Base-by-base conservation (phyloP, 225 moss, liverwort and hornwort species). In the Antitrichia curtipendula region DNA sequence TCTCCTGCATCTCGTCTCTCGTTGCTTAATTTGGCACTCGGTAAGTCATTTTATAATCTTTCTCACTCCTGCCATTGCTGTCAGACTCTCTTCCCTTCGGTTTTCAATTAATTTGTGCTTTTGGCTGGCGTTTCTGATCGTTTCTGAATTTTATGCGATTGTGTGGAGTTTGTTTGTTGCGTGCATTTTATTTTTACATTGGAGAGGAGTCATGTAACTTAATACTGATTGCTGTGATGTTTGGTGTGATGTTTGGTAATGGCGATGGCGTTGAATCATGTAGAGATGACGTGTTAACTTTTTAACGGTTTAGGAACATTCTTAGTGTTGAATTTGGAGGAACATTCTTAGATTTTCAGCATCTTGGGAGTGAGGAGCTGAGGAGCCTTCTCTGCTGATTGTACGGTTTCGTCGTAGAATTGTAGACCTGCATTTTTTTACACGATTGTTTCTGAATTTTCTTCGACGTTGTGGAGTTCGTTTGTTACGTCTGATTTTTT, bases 11-110 rank as follows among this genome's bases (percentile, higher is more conserved):
- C 78, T 16, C 34, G 86, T 83, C 86, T 79, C 41, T 74, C 69
- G 75, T 84, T 75, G 68, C 89, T 85, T 84, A 91, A 89, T 89
- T 91, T 89, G 85, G 64, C 82, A 57, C 29, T 82, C 53, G 80
- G 89, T 91, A 84, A 73, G 64, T 85, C 89, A 64, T 77, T 79
- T 34, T 50, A n/a, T 58, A 87, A 81, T 84, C 57, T 69, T 52
- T 59, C 80, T 29, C 40, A 50, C 81, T 68, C 74, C 57, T 81
- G 84, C 81, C 87, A 75, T 85, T 75, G 75, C 59, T 81, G 90
- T 56, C 90, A 85, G 79, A 84, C 79, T 40, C 59, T 88, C 28
- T 50, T 79, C 8, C 62, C 38, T 72, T 80, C 38, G 80, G 8
- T 40, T 75, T 53, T 64, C 45, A 72, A 79, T 88, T 82, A 72